Base-by-base conservation (phyloP, 2,329 filamentous ascomycete species). In the Fusarium anguioides region DNA sequence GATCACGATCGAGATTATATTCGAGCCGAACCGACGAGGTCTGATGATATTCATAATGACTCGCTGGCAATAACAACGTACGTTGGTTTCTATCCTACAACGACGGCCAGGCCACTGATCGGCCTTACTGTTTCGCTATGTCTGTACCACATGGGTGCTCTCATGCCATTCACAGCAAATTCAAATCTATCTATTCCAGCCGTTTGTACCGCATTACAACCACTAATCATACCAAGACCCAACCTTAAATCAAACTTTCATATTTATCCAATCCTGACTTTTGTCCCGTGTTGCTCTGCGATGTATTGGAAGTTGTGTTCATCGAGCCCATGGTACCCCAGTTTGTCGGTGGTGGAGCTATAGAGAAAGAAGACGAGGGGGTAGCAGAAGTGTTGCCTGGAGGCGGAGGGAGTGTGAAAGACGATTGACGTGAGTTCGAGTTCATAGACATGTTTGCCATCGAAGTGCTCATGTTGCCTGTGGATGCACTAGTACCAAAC, bases 191-290 rank as follows among this genome's bases (percentile, higher is more conserved):
- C 33, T 33, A n/a, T 33, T 15, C 33, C 27, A 39, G 12, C 35
- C 27, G 11, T 52, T 35, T 49, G 12, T 52, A 52, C 45, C 18
- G 62, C 27, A 39, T 24, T 58, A 45, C 39, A 37, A 29, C n/a
- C 27, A 26, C 37, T n/a, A 56, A 47, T 24, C 12, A 23, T 48
- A 27, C 11, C 31, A 40, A 52, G 51, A 24, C 15, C 40, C 33
- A 51, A 18, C 59, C 72, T 27, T 79, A 91, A 69, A 91, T 76
- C 68, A 91, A 75, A 78, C 89, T 91, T 76, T 89, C 85, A 67
- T 91, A 91, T 78, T 88, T 89, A 76, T 90, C 88, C 77, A 91
- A 79, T 0, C 88, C 87, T 7, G 83, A 82, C 70, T 82, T 83
- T 57, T 76, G 78, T 55, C 68, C 61, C 57, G 66, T 71, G 57